Evolutionary conservation across 2,329 filamentous ascomycete genomes (phyloP).

Genomic region (Aspergillus latus): DNA sequence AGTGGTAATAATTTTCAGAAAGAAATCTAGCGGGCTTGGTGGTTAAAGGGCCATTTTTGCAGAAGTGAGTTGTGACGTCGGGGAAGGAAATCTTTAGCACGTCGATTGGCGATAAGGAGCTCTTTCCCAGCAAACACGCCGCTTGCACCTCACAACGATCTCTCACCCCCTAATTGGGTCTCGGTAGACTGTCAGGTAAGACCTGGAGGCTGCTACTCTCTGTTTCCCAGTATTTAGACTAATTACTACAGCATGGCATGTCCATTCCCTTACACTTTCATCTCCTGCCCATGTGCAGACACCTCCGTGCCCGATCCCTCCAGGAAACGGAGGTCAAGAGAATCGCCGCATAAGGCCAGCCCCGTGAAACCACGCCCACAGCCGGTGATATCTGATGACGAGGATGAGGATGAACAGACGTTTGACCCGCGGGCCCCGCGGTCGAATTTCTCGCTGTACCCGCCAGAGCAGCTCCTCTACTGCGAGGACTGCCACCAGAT

Average conservation of each 20-base stretch:
- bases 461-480: slow-evolving; percentile 89
- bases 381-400: slow-evolving; percentile 44
- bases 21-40: neutral
- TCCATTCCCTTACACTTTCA: slow-evolving; percentile 63
- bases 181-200: neutral
- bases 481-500: slow-evolving; percentile 98
- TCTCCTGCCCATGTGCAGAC: slow-evolving; percentile 64
- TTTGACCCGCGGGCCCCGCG: slow-evolving; percentile 84
- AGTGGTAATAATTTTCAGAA: neutral
- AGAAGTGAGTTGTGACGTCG: slow-evolving; percentile 2
- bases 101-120: slow-evolving; percentile 1
- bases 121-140: slow-evolving; percentile 1
- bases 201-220: too few relatives aligned
- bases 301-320: slow-evolving; percentile 42
- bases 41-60: neutral
- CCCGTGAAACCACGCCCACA: slow-evolving; percentile 27
- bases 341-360: slow-evolving; percentile 34
- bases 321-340: slow-evolving; percentile 40
- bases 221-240: neutral
- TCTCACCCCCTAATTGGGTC: neutral
- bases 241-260: slow-evolving; percentile 48
- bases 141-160: slow-evolving; percentile 1
- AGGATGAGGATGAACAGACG: slow-evolving; percentile 72
- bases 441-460: slow-evolving; percentile 88
- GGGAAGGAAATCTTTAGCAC: slow-evolving; percentile 1